phyloP scores from a whole-genome alignment of 306 rosid genomes.

The Acacia acuminata region DNA sequence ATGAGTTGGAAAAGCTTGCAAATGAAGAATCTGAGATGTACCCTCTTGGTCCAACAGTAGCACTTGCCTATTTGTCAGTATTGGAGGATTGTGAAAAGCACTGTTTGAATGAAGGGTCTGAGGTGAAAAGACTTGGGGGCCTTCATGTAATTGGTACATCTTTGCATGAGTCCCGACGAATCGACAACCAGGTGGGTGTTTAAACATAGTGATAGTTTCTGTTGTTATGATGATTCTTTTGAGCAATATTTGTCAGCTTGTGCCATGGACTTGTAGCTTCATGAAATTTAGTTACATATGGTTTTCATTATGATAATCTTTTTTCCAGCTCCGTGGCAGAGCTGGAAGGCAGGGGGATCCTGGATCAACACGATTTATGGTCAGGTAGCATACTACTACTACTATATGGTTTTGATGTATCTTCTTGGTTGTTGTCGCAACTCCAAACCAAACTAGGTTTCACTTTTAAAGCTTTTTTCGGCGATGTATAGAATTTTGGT shows the following conservation, averaged over 20 bases:
- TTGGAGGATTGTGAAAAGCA: constrained; percentile 85
- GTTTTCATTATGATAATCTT: constrained; percentile 28
- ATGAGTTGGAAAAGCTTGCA: constrained; percentile 77
- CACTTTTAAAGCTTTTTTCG: background rate
- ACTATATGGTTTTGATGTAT: constrained; percentile 10
- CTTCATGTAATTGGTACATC: constrained; percentile 98
- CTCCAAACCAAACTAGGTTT: background rate
- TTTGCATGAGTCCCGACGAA: constrained; percentile 94
- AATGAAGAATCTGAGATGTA: constrained; percentile 77
- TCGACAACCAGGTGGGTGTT: constrained; percentile 85
- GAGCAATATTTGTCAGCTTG: constrained; percentile 12
- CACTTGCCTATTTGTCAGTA: constrained; percentile 77
- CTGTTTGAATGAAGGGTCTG: constrained; percentile 79
- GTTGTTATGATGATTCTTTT: constrained; percentile 16
- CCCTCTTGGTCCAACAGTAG: constrained; percentile 95
- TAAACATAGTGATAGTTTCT: constrained; percentile 24
- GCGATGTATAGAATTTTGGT: background rate
- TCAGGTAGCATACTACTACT: constrained; percentile 67
- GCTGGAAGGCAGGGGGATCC: constrained; percentile 99
- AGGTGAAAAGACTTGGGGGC: constrained; percentile 91
- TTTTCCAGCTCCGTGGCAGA: constrained; percentile 92
- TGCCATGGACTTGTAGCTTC: background rate
- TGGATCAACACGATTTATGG: constrained; percentile 98
- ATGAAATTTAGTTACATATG: constrained; percentile 18
- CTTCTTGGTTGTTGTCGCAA: background rate